Evolutionary conservation across 192 early-diverging fungal genomes (phyloP).

Genomic region (Dispira simplex): DNA sequence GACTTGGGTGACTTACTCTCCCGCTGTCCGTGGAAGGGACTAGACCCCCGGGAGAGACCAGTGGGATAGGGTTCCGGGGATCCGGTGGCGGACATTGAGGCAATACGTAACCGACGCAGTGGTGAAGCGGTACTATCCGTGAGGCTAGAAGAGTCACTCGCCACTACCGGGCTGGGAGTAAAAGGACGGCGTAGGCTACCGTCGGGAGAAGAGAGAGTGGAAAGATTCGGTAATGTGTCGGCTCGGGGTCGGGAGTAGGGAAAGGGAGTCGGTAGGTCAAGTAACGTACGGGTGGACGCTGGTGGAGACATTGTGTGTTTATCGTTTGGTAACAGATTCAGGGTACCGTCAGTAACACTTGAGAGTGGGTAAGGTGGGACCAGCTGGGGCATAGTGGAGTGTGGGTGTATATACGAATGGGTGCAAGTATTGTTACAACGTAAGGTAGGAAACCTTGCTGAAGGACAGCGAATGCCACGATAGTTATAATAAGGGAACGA

Average conservation of each 20-base stretch:
- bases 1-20: no score
- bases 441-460: no score
- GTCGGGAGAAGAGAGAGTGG: neutral
- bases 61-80: constrained; percentile 6
- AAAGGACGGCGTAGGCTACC: neutral
- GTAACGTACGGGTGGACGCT: no score
- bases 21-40: neutral
- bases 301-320: no score
- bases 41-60: neutral
- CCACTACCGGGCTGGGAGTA: neutral
- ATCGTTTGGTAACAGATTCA: no score
- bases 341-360: no score
- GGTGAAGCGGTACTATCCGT: neutral
- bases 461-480: no score
- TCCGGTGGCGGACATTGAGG: constrained; percentile 10
- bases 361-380: no score
- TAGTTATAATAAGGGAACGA: no score
- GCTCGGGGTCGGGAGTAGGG: constrained; percentile 8
- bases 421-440: no score
- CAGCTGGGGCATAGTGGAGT: no score
- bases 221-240: neutral
- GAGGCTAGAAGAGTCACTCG: neutral
- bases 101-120: neutral
- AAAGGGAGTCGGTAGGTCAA: neutral
- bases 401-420: no score